Conservation (phyloP, 805 yeast species). For the Cyberlindnera euphorbiiphila region DNA sequence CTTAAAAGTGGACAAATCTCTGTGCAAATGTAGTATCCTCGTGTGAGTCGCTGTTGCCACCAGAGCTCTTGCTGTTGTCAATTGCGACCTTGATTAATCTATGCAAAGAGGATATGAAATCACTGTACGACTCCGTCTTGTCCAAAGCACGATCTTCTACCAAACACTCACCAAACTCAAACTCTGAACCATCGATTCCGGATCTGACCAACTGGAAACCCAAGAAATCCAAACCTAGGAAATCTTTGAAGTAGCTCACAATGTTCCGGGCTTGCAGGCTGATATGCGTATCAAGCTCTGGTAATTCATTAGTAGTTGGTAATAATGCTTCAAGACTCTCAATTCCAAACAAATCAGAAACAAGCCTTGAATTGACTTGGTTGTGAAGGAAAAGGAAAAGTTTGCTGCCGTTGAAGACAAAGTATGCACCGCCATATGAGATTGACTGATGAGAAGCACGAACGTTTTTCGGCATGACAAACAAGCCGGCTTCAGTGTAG, state of each 20-base stretch:
- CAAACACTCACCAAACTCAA: constrained; percentile 50
- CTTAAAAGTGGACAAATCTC: constrained; percentile 19
- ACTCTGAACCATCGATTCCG: constrained; percentile 48
- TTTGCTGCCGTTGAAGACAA: constrained; percentile 65
- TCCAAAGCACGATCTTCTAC: constrained; percentile 69
- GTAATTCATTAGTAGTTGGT: constrained; percentile 48
- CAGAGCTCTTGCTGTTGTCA: constrained; percentile 37
- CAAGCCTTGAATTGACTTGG: constrained; percentile 58
- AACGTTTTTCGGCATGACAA: constrained; percentile 46
- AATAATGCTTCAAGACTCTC: constrained; percentile 31
- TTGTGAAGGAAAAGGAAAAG: constrained; percentile 66
- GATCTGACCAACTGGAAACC: constrained; percentile 61
- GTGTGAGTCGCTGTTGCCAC: constrained; percentile 19
- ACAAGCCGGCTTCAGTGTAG: constrained; percentile 37
- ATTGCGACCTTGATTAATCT: constrained; percentile 51
- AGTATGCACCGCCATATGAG: constrained; percentile 69
- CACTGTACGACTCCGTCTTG: constrained; percentile 54
- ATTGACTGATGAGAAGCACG: constrained; percentile 41
- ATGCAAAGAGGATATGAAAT: constrained; percentile 67
- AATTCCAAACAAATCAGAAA: constrained; percentile 74
- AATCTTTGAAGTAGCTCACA: constrained; percentile 50
- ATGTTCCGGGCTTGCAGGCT: constrained; percentile 65
- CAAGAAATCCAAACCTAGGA: constrained; percentile 35
- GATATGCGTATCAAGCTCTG: constrained; percentile 64
- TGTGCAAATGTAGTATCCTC: constrained; percentile 23